Evolutionary conservation across 139 green algal species (phyloP), one percentile per base, ranked within the genome.

Genomic region (Micractinium conductrix): DNA sequence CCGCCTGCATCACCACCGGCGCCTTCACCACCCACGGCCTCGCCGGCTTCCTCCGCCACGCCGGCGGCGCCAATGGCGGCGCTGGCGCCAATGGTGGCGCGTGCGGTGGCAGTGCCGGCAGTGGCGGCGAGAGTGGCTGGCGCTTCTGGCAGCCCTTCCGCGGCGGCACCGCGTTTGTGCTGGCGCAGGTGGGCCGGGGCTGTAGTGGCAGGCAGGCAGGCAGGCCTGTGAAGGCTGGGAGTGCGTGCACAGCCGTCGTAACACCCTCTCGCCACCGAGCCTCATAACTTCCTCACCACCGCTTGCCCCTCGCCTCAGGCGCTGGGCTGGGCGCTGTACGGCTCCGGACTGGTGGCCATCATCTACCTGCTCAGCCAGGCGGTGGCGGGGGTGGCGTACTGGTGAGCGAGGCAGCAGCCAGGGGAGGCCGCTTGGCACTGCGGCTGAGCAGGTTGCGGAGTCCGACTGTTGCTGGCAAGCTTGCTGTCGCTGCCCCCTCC

Each of bases 81-180:
- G 35, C 7, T 17, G n/a, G 65, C 69, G 22, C 53, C 79, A 30
- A 26, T 8, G 82, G 44, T n/a, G 48, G 50, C 53, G 30, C 73
- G 45, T 48, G 67, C 16, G 70, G 62, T 4, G 28, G 42, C 43
- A 43, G 33, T 67, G 44, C 28, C 28, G n/a, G 44, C 69, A 37
- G 40, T 40, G 26, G 74, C 48, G n/a, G 48, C 73, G 79, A 40
- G 30, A 60, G 28, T 44, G 73, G 58, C 12, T 98, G 94, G 94
- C 86, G 81, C 45, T 98, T 98, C 82, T 98, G 90, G 62, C 95
- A 98, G 91, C 94, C 94, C 16, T 96, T 97, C 81, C 62, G 76
- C 68, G 93, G 94, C 30, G 94, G 94, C 33, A 89, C 87, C 1
- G 88, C 85, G 1, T 98, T 98, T 87, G 92, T 98, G 38, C 89